A percentile compares a stretch with the other conserved stretches of the same genome.
Evolutionary conservation across 2,329 filamentous ascomycete genomes (phyloP).

Genomic region (Verticillium dahliae): DNA sequence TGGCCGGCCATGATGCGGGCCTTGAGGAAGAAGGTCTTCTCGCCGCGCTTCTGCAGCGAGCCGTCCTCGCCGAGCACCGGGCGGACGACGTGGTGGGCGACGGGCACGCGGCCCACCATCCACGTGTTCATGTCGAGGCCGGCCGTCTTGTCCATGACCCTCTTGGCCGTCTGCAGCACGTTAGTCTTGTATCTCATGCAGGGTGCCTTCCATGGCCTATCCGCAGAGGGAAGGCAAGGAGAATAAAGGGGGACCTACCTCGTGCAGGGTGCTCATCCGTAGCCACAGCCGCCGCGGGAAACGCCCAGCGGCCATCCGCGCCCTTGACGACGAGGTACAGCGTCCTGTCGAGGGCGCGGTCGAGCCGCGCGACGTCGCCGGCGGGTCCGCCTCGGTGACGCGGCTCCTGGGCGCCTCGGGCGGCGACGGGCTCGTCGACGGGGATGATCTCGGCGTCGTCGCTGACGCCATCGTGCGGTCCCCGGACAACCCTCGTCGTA

Average conservation of each 20-base stretch:
- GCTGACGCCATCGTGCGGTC: slow-evolving; percentile 55
- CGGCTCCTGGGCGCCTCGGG: slow-evolving; percentile 66
- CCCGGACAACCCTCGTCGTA: no score
- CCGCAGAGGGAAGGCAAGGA: no score
- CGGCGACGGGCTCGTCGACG: slow-evolving; percentile 51
- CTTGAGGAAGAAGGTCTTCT: slow-evolving; percentile 95
- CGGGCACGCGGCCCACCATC: slow-evolving; percentile 85
- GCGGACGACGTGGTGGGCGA: slow-evolving; percentile 67
- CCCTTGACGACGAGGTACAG: slow-evolving; percentile 82
- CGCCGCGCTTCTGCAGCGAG: slow-evolving; percentile 44
- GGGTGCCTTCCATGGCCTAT: no score
- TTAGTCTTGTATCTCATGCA: not conserved
- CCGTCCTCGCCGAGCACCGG: slow-evolving; percentile 38
- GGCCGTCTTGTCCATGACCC: slow-evolving; percentile 68
- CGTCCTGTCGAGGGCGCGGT: slow-evolving; percentile 72
- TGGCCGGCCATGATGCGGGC: slow-evolving; percentile 96
- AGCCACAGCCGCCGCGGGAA: slow-evolving; percentile 66
- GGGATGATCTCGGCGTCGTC: slow-evolving; percentile 54
- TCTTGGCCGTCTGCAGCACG: slow-evolving; percentile 67
- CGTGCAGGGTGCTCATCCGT: slow-evolving; percentile 70
- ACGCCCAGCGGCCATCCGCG: slow-evolving; percentile 68
- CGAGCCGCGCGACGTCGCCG: slow-evolving; percentile 70
- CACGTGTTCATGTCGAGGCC: slow-evolving; percentile 98
- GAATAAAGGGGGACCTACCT: slow-evolving; percentile 50
- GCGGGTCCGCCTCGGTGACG: slow-evolving; percentile 70